Conservation (phyloP, 768 basidiomycete species). For the Trametes meyenii region DNA sequence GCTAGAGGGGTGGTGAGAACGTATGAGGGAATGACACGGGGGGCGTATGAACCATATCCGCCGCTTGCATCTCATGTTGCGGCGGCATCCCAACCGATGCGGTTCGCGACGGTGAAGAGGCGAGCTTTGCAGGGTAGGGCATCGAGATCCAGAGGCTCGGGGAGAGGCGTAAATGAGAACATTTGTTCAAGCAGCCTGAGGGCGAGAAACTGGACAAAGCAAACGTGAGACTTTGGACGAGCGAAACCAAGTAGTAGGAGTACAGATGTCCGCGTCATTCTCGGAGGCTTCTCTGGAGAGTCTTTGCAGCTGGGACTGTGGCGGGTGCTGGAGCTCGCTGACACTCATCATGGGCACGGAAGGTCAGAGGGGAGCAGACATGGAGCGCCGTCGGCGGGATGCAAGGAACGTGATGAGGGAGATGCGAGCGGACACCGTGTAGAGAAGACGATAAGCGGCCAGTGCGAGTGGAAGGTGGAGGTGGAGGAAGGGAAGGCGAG, state of each 20-base stretch:
- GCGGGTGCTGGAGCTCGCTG: slow-evolving; percentile 26
- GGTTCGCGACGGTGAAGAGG: slow-evolving; percentile 62
- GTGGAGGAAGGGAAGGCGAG: background rate
- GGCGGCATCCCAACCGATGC: slow-evolving; percentile 72
- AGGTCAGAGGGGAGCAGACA: background rate
- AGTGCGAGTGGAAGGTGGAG: background rate
- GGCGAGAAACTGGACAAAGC: slow-evolving; percentile 29
- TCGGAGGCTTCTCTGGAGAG: slow-evolving; percentile 28
- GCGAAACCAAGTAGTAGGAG: background rate
- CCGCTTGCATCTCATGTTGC: slow-evolving; percentile 42
- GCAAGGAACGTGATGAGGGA: background rate
- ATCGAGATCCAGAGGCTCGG: slow-evolving; percentile 47
- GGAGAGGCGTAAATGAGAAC: slow-evolving; percentile 67
- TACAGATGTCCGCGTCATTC: slow-evolving; percentile 35
- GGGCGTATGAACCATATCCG: slow-evolving; percentile 40
- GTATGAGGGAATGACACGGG: background rate
- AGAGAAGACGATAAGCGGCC: background rate
- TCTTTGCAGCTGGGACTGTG: slow-evolving; percentile 24
- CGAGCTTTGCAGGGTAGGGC: slow-evolving; percentile 46
- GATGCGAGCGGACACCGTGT: background rate
- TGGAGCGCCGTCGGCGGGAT: background rate
- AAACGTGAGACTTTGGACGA: background rate
- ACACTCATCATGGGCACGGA: slow-evolving; percentile 27
- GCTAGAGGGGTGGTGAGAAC: slow-evolving; percentile 39
- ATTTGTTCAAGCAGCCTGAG: slow-evolving; percentile 53